Evolutionary conservation across 352 stramenopile species (phyloP).

Genomic region (Phytophthora boehmeriae): DNA sequence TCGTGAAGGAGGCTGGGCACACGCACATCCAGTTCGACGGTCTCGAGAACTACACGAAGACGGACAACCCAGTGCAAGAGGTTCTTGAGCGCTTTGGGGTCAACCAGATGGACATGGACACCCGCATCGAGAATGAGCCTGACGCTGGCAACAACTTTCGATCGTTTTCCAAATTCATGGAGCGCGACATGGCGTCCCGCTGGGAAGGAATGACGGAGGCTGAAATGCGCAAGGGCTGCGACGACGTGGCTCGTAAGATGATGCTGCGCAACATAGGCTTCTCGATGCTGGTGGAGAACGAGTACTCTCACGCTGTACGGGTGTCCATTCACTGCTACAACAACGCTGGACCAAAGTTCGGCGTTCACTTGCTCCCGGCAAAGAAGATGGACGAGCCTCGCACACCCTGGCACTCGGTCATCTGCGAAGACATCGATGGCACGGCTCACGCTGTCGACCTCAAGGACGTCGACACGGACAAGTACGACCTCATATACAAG

Average conservation of each 20-base stretch:
- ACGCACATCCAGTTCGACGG: slow-evolving; percentile 27
- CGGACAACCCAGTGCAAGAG: slow-evolving; percentile 18
- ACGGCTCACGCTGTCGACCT: slow-evolving; percentile 14
- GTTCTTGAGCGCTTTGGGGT: slow-evolving; percentile 23
- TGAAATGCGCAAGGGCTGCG: slow-evolving; percentile 18
- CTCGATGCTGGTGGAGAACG: slow-evolving; percentile 15
- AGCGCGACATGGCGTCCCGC: slow-evolving; percentile 18
- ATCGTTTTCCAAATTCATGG: slow-evolving; percentile 27
- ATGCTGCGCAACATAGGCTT: slow-evolving; percentile 30
- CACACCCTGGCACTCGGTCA: slow-evolving; percentile 14
- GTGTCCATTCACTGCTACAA: slow-evolving; percentile 29
- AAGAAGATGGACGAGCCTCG: slow-evolving; percentile 11
- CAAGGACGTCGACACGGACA: slow-evolving; percentile 27
- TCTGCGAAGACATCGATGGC: slow-evolving; percentile 21
- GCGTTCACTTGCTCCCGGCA: slow-evolving; percentile 12
- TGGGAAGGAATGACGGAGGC: slow-evolving; percentile 18
- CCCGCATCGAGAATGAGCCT: slow-evolving; percentile 17
- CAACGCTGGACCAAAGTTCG: slow-evolving; percentile 25
- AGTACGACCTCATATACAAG: slow-evolving; percentile 30
- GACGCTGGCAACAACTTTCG: slow-evolving; percentile 22
- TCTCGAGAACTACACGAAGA: slow-evolving; percentile 29
- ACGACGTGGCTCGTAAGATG: slow-evolving; percentile 25
- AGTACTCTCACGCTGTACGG: slow-evolving; percentile 15
- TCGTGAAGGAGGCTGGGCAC: slow-evolving; percentile 22
- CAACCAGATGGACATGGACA: slow-evolving; percentile 23